Percentiles rank a stretch among this genome's conserved stretches.
Conservation (phyloP, 345 rosid genomes). For the Cardamine chenopodiifolia region DNA sequence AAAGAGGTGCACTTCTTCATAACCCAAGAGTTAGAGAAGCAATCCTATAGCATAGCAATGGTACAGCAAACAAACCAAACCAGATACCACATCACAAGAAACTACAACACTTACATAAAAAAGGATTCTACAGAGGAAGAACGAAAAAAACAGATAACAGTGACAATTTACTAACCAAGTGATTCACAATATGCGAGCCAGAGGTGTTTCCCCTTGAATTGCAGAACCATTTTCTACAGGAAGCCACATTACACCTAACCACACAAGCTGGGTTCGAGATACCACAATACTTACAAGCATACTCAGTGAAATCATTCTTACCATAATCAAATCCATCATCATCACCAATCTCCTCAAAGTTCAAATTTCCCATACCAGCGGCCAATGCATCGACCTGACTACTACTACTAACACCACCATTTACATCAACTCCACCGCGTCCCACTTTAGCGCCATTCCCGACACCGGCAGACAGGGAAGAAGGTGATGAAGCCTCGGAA, state of each 20-base stretch:
- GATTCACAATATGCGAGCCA: constrained; percentile 98
- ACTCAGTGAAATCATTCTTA: constrained; percentile 84
- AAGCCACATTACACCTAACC: constrained; percentile 95
- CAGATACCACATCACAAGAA: constrained; percentile 10
- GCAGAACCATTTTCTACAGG: constrained; percentile 99
- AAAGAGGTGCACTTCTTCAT: not conserved
- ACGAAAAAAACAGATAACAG: not conserved
- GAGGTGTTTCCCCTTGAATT: constrained; percentile 99
- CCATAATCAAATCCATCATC: constrained; percentile 77
- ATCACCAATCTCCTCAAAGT: constrained; percentile 95
- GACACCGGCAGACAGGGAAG: constrained; percentile 57
- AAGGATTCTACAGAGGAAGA: not conserved
- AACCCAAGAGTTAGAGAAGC: not conserved
- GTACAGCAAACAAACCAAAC: constrained; percentile 17
- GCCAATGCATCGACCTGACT: constrained; percentile 74
- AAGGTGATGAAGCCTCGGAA: constrained; percentile 55
- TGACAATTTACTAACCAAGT: constrained; percentile 64
- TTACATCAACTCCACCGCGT: constrained; percentile 48
- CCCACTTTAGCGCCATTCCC: constrained; percentile 48
- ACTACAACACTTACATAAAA: constrained; percentile 3
- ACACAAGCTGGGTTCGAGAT: constrained; percentile 98
- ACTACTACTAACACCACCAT: constrained; percentile 44
- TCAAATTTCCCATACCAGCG: constrained; percentile 76
- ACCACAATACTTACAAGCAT: constrained; percentile 95
- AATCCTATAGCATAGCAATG: not conserved